phyloP scores from a whole-genome alignment of 192 early-diverging fungal genomes.

The Backusella psychrophila region DNA sequence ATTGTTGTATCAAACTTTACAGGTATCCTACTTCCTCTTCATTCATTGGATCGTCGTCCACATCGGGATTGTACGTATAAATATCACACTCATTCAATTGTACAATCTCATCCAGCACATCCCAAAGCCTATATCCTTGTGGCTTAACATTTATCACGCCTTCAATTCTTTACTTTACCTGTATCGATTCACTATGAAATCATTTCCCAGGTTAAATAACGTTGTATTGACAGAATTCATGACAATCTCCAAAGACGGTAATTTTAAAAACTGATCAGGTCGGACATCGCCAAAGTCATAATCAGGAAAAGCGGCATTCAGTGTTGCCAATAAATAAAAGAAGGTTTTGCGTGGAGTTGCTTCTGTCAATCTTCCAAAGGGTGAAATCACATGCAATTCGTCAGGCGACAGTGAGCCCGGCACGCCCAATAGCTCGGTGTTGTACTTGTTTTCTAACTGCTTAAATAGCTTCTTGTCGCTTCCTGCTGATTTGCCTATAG shows the following conservation, averaged over 20 bases:
- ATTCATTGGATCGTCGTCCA: slow-evolving; percentile 85
- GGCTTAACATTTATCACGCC: background rate
- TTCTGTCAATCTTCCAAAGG: slow-evolving; percentile 87
- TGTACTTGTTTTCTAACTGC: slow-evolving; percentile 83
- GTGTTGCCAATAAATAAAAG: slow-evolving; percentile 92
- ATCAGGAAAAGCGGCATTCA: slow-evolving; percentile 96
- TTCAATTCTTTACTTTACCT: background rate
- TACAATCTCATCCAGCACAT: slow-evolving; percentile 80
- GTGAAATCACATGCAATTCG: slow-evolving; percentile 66
- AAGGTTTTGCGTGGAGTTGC: slow-evolving; percentile 82
- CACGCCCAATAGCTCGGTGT: slow-evolving; percentile 53
- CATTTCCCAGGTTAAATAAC: slow-evolving; percentile 78
- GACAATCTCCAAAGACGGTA: slow-evolving; percentile 68
- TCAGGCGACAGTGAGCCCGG: slow-evolving; percentile 66
- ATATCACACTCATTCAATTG: slow-evolving; percentile 83
- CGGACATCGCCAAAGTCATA: slow-evolving; percentile 92
- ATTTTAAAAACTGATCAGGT: slow-evolving; percentile 74
- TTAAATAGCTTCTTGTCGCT: slow-evolving; percentile 91
- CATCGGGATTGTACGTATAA: slow-evolving; percentile 89
- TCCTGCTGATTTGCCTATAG: slow-evolving; percentile 86
- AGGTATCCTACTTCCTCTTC: slow-evolving; percentile 77
- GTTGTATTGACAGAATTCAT: slow-evolving; percentile 86
- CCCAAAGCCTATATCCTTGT: slow-evolving; percentile 71
- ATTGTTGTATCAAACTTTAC: slow-evolving; percentile 35
- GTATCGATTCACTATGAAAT: slow-evolving; percentile 50